Base-by-base conservation (phyloP, 73 alveolate genomes). In the Paramecium sonneborni region DNA sequence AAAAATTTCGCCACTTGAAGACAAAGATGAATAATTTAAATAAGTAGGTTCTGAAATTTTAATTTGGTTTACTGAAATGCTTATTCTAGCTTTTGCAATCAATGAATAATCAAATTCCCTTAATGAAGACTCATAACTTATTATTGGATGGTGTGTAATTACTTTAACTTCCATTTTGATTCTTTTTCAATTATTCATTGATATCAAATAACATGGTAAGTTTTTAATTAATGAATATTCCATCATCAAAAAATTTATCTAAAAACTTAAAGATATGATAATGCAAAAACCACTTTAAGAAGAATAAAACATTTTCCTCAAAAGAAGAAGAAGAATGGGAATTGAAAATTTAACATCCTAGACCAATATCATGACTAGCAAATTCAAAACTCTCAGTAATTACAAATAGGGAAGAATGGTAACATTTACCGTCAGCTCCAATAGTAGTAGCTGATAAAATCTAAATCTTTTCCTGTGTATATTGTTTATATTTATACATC, bases 381-480 rank as follows among this genome's bases (percentile, higher is more conserved):
- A 62, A 28, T 30, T 30, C 6, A 62, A 28, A 30, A 62, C 8
- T 3, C 44, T n/a, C 38, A 30, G 39, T 62, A 32, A 26, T 62
- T 62, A 11, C 24, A 62, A 26, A 62, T 62, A 62, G 18, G 84
- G 84, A 30, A 62, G 44, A 62, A 32, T 62, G 39, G 84, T 62
- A 32, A 62, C 84, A 26, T 62, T 62, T 32, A 62, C 84, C 52
- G 20, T 62, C 46, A 62, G 84, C 44, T 62, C 84, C 14, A n/a
- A n/a, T n/a, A 62, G 48, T 32, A 26, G 84, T n/a, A 62, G 84
- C 84, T 62, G 84, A 62, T 18, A 3, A 62, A 62, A 62, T 62
- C 84, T 26, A 62, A 26, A 26, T 62, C 84, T 62, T 62, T 62
- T 62, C 44, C 84, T 62, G 84, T 62, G 48, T 62, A 62, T 62